Conservation (phyloP, 2,329 filamentous ascomycete species). For the Talaromyces amestolkiae region DNA sequence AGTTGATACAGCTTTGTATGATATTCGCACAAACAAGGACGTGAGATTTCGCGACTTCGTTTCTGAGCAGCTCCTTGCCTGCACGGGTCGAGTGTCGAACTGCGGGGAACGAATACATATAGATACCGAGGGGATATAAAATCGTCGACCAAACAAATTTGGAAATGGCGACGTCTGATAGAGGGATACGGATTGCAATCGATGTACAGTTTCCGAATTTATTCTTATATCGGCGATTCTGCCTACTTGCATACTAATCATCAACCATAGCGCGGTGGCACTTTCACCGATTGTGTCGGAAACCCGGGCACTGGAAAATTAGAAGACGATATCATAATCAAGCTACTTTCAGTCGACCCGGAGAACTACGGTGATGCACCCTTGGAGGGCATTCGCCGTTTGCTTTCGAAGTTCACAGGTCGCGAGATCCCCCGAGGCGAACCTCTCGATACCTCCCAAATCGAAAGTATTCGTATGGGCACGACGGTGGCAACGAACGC, state of each 20-base stretch:
- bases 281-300: constrained; percentile 23
- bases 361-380: constrained; percentile 88
- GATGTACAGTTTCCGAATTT: constrained; percentile 12
- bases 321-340: constrained; percentile 76
- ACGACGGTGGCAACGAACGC: constrained; percentile 95
- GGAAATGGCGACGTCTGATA: constrained; percentile 6
- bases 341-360: constrained; percentile 86
- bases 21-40: background rate
- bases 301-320: constrained; percentile 62
- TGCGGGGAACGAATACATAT: constrained; percentile 7
- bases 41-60: background rate
- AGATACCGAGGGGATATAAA: background rate
- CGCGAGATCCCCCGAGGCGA: constrained; percentile 76
- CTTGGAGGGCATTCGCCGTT: constrained; percentile 82
- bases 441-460: constrained; percentile 74
- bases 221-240: no score
- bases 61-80: background rate
- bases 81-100: background rate
- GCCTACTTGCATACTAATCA: constrained; percentile 10
- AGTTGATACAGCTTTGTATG: background rate
- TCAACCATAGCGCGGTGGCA: constrained; percentile 20
- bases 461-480: constrained; percentile 92
- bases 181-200: constrained; percentile 22
- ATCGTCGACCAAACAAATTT: background rate
- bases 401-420: constrained; percentile 73